These are phyloP conservation scores for Cercospora zeae-maydis DNA, from an alignment of 2,329 filamentous ascomycete species.

Conservation along the genomic window DNA sequence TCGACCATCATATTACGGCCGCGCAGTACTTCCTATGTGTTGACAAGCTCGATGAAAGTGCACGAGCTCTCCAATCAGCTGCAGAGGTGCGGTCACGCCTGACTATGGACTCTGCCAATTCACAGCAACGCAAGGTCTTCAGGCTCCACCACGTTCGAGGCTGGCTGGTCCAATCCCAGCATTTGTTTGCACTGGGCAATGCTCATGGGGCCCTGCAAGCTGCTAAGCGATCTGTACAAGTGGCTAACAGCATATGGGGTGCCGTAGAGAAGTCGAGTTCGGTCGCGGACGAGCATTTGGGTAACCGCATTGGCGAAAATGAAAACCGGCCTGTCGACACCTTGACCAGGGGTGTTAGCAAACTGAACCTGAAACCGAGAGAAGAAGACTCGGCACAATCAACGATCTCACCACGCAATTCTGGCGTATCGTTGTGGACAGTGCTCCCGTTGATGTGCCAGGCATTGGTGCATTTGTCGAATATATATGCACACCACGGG, in stretches of 20 bases:
- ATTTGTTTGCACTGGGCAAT: slow-evolving; percentile 18
- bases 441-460: slow-evolving; percentile 71
- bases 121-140: slow-evolving; percentile 24
- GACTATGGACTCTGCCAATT: slow-evolving; percentile 18
- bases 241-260: slow-evolving; percentile 32
- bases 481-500: slow-evolving; percentile 77
- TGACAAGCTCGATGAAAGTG: slow-evolving; percentile 23
- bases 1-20: slow-evolving; percentile 38
- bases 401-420: slow-evolving; percentile 33
- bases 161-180: slow-evolving; percentile 32
- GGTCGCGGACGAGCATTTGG: neutral
- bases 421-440: slow-evolving; percentile 72
- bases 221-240: slow-evolving; percentile 30
- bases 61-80: slow-evolving; percentile 20
- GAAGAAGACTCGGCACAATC: slow-evolving; percentile 20
- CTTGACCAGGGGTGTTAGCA: slow-evolving; percentile 31
- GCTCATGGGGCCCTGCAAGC: slow-evolving; percentile 27
- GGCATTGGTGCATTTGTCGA: slow-evolving; percentile 68
- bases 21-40: slow-evolving; percentile 27
- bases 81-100: slow-evolving; percentile 17
- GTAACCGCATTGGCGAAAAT: slow-evolving; percentile 17
- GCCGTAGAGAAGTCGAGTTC: slow-evolving; percentile 21
- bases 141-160: slow-evolving; percentile 28
- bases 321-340: slow-evolving; percentile 11
- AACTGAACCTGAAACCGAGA: slow-evolving; percentile 37